Percentiles rank a stretch among this genome's conserved stretches.
phyloP scores from a whole-genome alignment of 345 rosid species.

The Geranium rotundifolium region DNA sequence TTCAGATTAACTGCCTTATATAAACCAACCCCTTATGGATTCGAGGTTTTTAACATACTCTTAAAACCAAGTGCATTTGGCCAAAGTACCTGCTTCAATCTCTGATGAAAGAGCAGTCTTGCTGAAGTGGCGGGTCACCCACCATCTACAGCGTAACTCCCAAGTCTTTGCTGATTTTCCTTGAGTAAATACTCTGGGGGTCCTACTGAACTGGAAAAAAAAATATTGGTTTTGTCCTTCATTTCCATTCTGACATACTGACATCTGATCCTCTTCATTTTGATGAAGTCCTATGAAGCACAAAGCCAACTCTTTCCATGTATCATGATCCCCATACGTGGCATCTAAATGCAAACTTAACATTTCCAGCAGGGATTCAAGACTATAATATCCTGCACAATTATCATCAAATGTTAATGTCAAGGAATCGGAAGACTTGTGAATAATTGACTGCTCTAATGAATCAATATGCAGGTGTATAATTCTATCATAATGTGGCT shows the following conservation, averaged over 20 bases:
- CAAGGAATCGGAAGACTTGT: not conserved
- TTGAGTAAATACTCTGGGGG: constrained; percentile 28
- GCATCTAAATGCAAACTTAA: constrained; percentile 81
- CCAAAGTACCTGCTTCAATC: constrained; percentile 22
- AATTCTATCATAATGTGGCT: too few relatives aligned
- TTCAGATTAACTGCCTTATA: too few relatives aligned
- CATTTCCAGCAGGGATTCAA: constrained; percentile 53
- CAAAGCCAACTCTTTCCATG: constrained; percentile 66
- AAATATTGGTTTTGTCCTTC: constrained; percentile 15
- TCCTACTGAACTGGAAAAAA: constrained; percentile 22
- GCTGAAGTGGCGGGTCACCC: constrained; percentile 60
- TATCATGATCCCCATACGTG: constrained; percentile 23
- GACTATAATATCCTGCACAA: constrained; percentile 44
- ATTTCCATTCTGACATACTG: constrained; percentile 30
- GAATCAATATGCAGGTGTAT: too few relatives aligned
- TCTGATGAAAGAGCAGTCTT: constrained; percentile 37
- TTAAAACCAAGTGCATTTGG: not conserved
- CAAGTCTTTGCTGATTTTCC: constrained; percentile 33
- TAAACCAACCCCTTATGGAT: too few relatives aligned
- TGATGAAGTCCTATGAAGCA: constrained; percentile 43
- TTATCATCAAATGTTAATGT: not conserved
- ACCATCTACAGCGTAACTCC: constrained; percentile 54
- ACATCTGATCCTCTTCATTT: constrained; percentile 52
- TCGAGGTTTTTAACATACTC: not conserved
- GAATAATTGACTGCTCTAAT: too few relatives aligned